Evolutionary conservation across 2,329 filamentous ascomycete species (phyloP), one percentile per base, ranked within the genome.

Genomic region (Penicillium sp.): DNA sequence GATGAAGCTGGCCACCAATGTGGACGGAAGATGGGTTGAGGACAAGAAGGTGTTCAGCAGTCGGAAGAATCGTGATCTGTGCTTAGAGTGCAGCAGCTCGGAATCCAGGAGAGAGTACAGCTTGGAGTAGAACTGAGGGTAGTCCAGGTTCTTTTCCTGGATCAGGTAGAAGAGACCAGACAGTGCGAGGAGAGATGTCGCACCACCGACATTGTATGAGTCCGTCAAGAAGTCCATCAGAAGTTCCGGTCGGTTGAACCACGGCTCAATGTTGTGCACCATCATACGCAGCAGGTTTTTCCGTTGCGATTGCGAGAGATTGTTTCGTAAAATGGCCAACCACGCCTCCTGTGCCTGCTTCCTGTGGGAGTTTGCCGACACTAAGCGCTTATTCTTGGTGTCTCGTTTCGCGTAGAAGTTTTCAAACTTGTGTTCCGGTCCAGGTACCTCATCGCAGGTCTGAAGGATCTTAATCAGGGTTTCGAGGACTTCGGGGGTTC

Each of bases 141-240:
- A 99, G 76, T 99, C 94, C 58, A 99, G 82, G 72, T 99, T 99
- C 70, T 91, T 90, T 71, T 94, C 86, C 63, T 90, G 87, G 66
- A 99, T 97, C 51, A 99, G 84, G 72, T 96, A 94, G 78, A 96
- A 99, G 45, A 99, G 87, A 50, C 94, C 94, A 0, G 91, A 95
- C 1, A 99, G 81, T 2, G 95, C 92, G 21, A 97, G 83, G 5
- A 99, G 81, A 5, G 94, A 93, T 47, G 87, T 91, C 15, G 91
- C 89, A 44, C 94, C 94, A 50, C 93, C 92, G 8, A 87, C 79
- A 67, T 97, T 84, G 78, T 96, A 97, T 31, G 88, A 95, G 76
- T 94, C 91, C n/a, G 92, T 96, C 54, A 99, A 78, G 74, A 97
- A 99, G 77, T 99, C 94, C 82, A 96, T 92, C 34, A 99, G 82